Base-by-base conservation (phyloP, 345 rosid genomes). In the Gossypium herbaceum region DNA sequence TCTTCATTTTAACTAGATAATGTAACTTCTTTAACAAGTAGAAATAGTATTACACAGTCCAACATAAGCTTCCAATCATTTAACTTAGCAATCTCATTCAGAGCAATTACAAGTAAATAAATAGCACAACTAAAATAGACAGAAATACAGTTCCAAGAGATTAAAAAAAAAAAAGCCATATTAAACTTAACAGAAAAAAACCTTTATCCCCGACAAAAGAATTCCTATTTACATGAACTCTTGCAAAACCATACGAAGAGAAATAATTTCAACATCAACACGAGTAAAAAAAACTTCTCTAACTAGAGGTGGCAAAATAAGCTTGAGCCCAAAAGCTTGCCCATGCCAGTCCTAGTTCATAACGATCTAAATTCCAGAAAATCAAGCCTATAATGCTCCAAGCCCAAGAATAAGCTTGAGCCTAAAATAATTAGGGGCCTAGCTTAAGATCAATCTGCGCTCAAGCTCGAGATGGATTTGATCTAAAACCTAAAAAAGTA, bases 201-300 rank as follows among this genome's bases (percentile, higher is more conserved):
- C 81, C 81, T 19, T 84, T 75, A 73, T 89, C 93, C 77, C 88
- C 72, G 17, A 89, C 65, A 76, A 87, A 89, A 76, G 87, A 81
- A 82, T 71, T 84, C 76, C 79, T 72, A 78, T 89, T 89, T 78
- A 89, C 83, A 74, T 81, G 82, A 73, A 89, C 83, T 25, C 78
- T 71, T 75, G 57, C 81, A 43, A 73, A 20, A 85, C 82, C 45
- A 83, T 86, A 75, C 84, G 82, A 8, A 89, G 71, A 2, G 85
- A 84, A 70, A 87, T 78, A 22, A 78, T 54, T 19, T 89, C 91
- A n/a, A 78, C 91, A 39, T 86, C 91, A 80, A 89, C 57, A 79
- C 86, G 86, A 54, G 87, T 81, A 50, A 89, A 85, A 72, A 87
- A 89, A 44, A 88, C 91, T 68, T 89, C 91, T 12, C 93, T 5